A percentile compares a stretch with the other conserved stretches of the same genome.
phyloP scores from a whole-genome alignment of 2,329 filamentous ascomycete species.

The Phialocephala subalpina region DNA sequence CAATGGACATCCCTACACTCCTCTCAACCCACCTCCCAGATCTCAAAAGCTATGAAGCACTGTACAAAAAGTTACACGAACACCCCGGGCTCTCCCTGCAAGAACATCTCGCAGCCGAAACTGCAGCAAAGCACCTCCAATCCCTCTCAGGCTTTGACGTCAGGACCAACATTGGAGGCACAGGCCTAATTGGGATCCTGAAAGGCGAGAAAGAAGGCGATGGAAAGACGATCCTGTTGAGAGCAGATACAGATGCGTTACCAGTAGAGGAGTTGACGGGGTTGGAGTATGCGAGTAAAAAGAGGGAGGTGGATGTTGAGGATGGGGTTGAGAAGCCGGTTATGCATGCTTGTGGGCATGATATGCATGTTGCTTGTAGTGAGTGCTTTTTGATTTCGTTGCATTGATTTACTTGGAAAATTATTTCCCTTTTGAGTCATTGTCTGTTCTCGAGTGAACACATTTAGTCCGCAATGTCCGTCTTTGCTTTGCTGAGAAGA shows the following conservation, averaged over 20 bases:
- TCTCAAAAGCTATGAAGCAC: slow-evolving; percentile 52
- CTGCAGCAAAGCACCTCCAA: slow-evolving; percentile 51
- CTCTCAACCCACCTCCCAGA: slow-evolving; percentile 25
- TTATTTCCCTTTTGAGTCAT: neutral
- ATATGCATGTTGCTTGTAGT: slow-evolving; percentile 62
- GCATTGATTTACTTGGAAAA: neutral
- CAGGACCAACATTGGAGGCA: slow-evolving; percentile 61
- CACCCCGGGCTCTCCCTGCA: slow-evolving; percentile 67
- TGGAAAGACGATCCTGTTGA: slow-evolving; percentile 62
- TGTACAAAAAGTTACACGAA: slow-evolving; percentile 66
- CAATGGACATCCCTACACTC: slow-evolving; percentile 27
- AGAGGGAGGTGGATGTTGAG: slow-evolving; percentile 44
- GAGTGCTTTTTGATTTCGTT: neutral
- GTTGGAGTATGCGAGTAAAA: slow-evolving; percentile 61
- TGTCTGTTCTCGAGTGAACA: neutral
- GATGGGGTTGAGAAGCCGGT: slow-evolving; percentile 59
- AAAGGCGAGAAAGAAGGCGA: slow-evolving; percentile 52
- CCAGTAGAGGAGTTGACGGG: slow-evolving; percentile 64
- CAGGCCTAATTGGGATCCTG: slow-evolving; percentile 64
- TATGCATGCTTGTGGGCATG: slow-evolving; percentile 76
- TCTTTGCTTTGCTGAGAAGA: neutral
- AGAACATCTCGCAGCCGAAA: slow-evolving; percentile 60
- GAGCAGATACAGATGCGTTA: slow-evolving; percentile 69
- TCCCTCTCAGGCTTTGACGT: slow-evolving; percentile 50
- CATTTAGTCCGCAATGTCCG: neutral